Percentiles rank a stretch among this genome's conserved stretches.
Conservation (phyloP, 495 filamentous ascomycete species). For the Chaetomidium leptoderma region DNA sequence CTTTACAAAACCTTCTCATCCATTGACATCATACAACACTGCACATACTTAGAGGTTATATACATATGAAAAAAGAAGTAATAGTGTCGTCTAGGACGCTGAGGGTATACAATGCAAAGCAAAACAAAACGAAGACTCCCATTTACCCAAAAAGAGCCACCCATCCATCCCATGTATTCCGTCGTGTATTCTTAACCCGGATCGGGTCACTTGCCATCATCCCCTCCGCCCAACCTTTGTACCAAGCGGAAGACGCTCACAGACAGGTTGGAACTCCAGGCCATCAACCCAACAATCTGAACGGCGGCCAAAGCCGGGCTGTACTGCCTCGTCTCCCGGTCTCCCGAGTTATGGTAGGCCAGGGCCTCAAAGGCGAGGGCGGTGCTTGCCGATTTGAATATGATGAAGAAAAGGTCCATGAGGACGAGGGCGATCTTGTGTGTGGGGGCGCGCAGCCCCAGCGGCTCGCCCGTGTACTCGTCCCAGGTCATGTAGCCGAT, state of each 20-base stretch:
- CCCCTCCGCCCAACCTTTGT: conserved; percentile 60
- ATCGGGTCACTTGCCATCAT: conserved; percentile 30
- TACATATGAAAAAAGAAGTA: background rate
- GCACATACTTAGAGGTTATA: background rate
- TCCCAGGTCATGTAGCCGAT: conserved; percentile 91
- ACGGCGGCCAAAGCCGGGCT: conserved; percentile 78
- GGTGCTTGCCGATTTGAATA: conserved; percentile 89
- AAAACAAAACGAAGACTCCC: background rate
- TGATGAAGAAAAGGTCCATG: conserved; percentile 90
- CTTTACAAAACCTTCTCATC: no score
- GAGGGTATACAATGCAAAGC: conserved; percentile 5
- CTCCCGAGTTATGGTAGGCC: conserved; percentile 55
- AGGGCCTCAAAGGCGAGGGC: conserved; percentile 83
- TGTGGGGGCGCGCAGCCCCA: conserved; percentile 75
- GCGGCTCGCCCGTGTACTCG: conserved; percentile 89
- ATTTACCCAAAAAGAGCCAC: background rate
- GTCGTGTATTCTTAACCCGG: background rate
- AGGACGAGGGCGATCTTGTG: conserved; percentile 85
- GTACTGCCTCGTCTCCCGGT: conserved; percentile 55
- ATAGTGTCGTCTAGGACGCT: background rate
- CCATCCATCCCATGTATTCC: background rate
- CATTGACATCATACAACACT: background rate
- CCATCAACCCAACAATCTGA: conserved; percentile 74
- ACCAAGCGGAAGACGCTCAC: conserved; percentile 85
- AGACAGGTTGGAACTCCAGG: conserved; percentile 86